These are phyloP conservation scores for Ogataea siamensis DNA, from an alignment of 805 yeast species.

Conservation along the genomic window DNA sequence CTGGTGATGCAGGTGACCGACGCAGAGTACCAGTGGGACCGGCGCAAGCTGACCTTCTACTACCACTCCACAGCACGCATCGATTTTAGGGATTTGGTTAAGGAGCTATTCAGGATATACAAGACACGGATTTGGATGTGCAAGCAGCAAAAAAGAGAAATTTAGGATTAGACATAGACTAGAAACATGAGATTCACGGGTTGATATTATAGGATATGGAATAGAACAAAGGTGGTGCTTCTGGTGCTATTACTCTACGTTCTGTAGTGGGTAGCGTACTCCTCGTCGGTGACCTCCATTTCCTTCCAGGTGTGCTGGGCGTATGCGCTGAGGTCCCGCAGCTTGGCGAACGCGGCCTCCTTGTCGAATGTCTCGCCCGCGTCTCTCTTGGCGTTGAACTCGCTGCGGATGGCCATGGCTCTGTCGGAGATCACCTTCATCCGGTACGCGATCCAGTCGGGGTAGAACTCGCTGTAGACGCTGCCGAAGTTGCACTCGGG, in stretches of 20 bases:
- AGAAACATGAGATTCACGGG: conserved; percentile 1
- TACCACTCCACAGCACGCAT: conserved; percentile 62
- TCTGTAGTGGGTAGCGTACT: conserved; percentile 19
- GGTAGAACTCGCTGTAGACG: conserved; percentile 39
- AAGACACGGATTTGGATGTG: conserved; percentile 90
- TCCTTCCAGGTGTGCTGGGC: conserved; percentile 32
- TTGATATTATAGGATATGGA: conserved; percentile 5
- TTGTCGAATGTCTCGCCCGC: conserved; percentile 38
- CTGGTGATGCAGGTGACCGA: conserved; percentile 62
- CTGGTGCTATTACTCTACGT: too few relatives aligned
- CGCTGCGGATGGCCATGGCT: conserved; percentile 28
- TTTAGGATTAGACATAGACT: conserved; percentile 7
- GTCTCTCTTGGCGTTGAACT: conserved; percentile 23
- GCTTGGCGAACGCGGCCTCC: conserved; percentile 32
- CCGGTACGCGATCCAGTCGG: conserved; percentile 41
- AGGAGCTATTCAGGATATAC: conserved; percentile 70
- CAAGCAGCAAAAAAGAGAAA: conserved; percentile 24
- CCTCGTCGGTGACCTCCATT: conserved; percentile 34
- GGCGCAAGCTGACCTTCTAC: conserved; percentile 76
- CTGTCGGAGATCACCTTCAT: conserved; percentile 36
- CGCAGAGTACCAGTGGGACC: conserved; percentile 84
- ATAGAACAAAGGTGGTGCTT: conserved; percentile 2
- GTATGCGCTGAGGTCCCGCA: conserved; percentile 32
- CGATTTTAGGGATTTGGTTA: conserved; percentile 74
- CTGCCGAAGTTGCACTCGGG: conserved; percentile 39